These are phyloP conservation scores for Saitoella complicata DNA, from an alignment of 805 yeast species.

Conservation along the genomic window DNA sequence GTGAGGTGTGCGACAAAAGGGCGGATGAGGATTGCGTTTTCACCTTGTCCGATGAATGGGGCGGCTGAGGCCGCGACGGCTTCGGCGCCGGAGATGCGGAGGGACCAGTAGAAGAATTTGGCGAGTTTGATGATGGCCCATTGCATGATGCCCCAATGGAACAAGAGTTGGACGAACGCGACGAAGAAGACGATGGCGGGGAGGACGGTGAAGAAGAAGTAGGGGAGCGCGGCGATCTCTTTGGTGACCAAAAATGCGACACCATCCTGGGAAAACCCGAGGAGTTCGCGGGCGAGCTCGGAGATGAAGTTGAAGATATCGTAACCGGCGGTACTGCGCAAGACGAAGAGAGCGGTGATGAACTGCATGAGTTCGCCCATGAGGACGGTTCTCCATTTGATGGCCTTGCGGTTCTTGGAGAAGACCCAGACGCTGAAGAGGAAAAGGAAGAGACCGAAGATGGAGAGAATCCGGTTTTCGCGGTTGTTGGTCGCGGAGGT, in stretches of 20 bases:
- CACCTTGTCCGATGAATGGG: constrained; percentile 53
- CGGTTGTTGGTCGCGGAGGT: constrained; percentile 31
- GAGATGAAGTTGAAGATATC: constrained; percentile 48
- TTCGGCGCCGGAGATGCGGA: constrained; percentile 46
- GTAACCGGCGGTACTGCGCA: constrained; percentile 43
- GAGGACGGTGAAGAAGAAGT: constrained; percentile 41
- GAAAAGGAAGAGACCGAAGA: constrained; percentile 37
- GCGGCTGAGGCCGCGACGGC: constrained; percentile 52
- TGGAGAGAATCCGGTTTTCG: constrained; percentile 40
- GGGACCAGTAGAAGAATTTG: constrained; percentile 41
- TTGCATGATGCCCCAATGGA: constrained; percentile 42
- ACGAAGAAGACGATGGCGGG: constrained; percentile 52
- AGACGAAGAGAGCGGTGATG: constrained; percentile 42
- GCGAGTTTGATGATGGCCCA: constrained; percentile 45
- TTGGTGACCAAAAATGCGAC: constrained; percentile 39
- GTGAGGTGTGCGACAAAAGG: constrained; percentile 44
- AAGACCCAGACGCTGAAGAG: constrained; percentile 29
- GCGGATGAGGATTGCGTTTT: constrained; percentile 43
- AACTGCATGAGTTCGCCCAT: constrained; percentile 45
- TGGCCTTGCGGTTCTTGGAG: constrained; percentile 28
- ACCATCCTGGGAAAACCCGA: constrained; percentile 43
- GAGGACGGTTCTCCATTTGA: constrained; percentile 44
- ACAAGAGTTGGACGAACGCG: constrained; percentile 44
- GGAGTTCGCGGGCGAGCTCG: constrained; percentile 37
- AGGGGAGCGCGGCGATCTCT: constrained; percentile 26